A percentile compares a stretch with the other conserved stretches of the same genome.
These are phyloP conservation scores for Aspergillus baeticus DNA, from an alignment of 495 filamentous ascomycete species.

Conservation along the genomic window DNA sequence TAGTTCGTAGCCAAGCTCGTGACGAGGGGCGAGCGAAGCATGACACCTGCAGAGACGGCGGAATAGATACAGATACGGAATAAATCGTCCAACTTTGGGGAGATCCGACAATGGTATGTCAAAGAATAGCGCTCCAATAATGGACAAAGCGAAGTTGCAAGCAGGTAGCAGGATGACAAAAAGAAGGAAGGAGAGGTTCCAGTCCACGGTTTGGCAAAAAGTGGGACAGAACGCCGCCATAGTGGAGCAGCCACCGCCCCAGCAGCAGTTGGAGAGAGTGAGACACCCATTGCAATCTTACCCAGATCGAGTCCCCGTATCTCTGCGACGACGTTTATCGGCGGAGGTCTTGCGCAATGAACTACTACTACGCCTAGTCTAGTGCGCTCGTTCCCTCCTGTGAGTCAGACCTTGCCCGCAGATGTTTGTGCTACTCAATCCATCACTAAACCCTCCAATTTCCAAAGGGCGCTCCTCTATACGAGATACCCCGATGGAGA, in stretches of 20 bases:
- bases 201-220: conserved; percentile 1
- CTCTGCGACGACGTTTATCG: too few relatives aligned
- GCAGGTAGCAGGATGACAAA: not conserved
- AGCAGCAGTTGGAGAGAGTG: too few relatives aligned
- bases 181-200: conserved; percentile 10
- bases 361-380: too few relatives aligned
- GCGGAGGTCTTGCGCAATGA: too few relatives aligned
- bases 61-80: not conserved
- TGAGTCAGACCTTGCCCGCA: too few relatives aligned
- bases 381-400: not conserved
- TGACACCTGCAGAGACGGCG: not conserved
- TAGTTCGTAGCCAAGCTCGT: conserved; percentile 7
- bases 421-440: too few relatives aligned
- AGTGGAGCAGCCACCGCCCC: not conserved
- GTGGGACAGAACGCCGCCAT: conserved; percentile 1
- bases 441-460: too few relatives aligned
- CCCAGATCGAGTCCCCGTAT: not conserved
- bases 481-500: too few relatives aligned
- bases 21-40: conserved; percentile 1
- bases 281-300: not conserved
- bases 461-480: too few relatives aligned
- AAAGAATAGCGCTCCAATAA: conserved; percentile 7
- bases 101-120: not conserved
- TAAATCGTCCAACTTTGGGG: not conserved
- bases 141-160: conserved; percentile 9